Evolutionary conservation across 257 asterid species (phyloP).

Genomic region (Hygrophila difformis): DNA sequence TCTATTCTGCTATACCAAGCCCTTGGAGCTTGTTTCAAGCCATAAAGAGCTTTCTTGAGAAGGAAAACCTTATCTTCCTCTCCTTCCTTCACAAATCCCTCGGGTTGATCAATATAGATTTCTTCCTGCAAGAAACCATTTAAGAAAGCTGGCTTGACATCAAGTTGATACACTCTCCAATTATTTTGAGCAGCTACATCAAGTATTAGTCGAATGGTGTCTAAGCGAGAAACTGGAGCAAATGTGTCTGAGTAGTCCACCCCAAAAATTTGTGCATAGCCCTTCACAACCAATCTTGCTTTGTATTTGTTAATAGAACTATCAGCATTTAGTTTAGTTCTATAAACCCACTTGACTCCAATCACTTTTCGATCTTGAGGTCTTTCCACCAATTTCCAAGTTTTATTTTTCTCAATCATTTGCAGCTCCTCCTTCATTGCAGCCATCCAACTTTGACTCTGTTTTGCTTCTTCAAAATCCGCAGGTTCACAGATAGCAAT

Average conservation of each 20-base stretch:
- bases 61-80: not conserved
- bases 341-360: not conserved
- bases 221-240: no score
- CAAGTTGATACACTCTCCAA: no score
- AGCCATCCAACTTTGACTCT: not conserved
- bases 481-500: no score
- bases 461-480: not conserved
- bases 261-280: not conserved
- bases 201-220: not conserved
- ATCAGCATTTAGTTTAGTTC: not conserved
- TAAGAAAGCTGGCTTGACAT: not conserved
- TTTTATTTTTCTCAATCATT: no score
- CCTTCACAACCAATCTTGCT: not conserved
- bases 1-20: not conserved
- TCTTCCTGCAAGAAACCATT: not conserved
- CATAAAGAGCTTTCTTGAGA: not conserved
- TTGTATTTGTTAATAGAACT: not conserved
- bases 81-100: not conserved
- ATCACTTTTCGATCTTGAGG: not conserved
- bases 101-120: not conserved
- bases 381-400: not conserved
- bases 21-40: no score
- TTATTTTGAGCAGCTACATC: not conserved
- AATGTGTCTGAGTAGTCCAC: not conserved
- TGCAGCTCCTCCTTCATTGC: slow-evolving; percentile 2